phyloP scores from a whole-genome alignment of 306 rosid genomes.

The Prunus mume region DNA sequence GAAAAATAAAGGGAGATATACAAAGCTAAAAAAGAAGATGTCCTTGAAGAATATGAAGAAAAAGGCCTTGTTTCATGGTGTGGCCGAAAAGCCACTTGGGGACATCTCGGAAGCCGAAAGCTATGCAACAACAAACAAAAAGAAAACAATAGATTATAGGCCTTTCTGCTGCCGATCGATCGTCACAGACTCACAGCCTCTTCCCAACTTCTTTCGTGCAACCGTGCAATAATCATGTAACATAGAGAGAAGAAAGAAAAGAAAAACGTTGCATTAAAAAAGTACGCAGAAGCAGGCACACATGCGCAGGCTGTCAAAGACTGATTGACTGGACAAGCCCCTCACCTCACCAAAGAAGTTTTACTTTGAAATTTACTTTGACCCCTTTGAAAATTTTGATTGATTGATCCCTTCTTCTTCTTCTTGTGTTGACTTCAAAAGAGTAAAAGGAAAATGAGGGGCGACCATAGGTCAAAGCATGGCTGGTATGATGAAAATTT shows the following conservation, averaged over 20 bases:
- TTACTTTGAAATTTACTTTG: not conserved
- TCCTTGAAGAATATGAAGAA: not conserved
- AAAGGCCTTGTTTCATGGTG: not conserved
- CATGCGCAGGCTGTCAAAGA: not conserved
- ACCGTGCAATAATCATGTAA: not conserved
- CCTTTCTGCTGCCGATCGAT: not conserved
- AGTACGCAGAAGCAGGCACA: not conserved
- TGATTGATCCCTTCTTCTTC: not conserved
- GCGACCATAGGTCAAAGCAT: slow-evolving; percentile 4
- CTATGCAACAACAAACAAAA: not conserved
- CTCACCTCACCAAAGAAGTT: not conserved
- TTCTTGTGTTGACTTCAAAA: not conserved
- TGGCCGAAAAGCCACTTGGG: not conserved
- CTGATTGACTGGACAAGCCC: slow-evolving; percentile 21
- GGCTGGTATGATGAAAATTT: not conserved
- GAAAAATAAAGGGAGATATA: not conserved
- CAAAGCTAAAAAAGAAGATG: not conserved
- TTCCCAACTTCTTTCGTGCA: not conserved
- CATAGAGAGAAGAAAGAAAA: not conserved
- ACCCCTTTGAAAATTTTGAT: not conserved
- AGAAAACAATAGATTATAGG: not conserved
- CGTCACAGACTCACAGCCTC: too few relatives aligned
- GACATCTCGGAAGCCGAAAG: slow-evolving; percentile 12
- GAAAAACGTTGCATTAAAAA: not conserved
- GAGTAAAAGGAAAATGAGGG: not conserved